Evolutionary conservation across 2,329 filamentous ascomycete species (phyloP).

Genomic region (Magnaporthales sp.): DNA sequence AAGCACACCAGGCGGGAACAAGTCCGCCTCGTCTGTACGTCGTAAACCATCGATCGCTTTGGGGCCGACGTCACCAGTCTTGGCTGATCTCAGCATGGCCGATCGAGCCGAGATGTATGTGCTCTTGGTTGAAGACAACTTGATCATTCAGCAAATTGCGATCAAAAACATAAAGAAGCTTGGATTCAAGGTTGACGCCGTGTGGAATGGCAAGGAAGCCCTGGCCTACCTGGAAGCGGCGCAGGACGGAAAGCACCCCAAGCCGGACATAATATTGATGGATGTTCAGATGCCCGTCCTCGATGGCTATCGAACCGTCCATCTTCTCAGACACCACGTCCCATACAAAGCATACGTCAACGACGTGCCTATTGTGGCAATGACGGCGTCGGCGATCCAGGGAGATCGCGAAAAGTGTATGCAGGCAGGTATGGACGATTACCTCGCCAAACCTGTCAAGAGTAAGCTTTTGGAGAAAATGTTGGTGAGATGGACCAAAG

Average conservation of each 20-base stretch:
- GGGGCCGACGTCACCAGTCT: constrained; percentile 16
- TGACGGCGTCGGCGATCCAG: constrained; percentile 47
- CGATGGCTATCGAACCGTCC: constrained; percentile 71
- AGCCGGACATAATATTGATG: constrained; percentile 71
- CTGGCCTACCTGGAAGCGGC: constrained; percentile 60
- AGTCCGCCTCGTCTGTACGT: constrained; percentile 12
- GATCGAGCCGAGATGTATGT: constrained; percentile 59
- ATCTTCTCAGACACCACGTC: constrained; percentile 58
- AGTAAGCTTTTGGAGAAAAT: constrained; percentile 34
- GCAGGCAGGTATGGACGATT: constrained; percentile 45
- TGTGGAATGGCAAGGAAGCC: constrained; percentile 73
- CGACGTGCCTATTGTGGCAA: constrained; percentile 46
- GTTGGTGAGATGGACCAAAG: constrained; percentile 21
- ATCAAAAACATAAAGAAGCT: constrained; percentile 67
- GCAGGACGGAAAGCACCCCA: constrained; percentile 37
- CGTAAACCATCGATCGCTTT: constrained; percentile 18
- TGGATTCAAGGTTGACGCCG: constrained; percentile 60
- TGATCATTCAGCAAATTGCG: constrained; percentile 33
- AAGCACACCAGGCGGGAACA: constrained; percentile 11
- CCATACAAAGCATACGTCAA: constrained; percentile 53
- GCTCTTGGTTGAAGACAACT: constrained; percentile 76
- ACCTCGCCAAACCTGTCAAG: constrained; percentile 45
- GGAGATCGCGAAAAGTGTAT: constrained; percentile 44
- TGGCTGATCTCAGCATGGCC: constrained; percentile 39
- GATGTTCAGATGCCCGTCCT: constrained; percentile 70